Conservation (phyloP, 2,329 filamentous ascomycete species). For the Penicillium hesseltinei region DNA sequence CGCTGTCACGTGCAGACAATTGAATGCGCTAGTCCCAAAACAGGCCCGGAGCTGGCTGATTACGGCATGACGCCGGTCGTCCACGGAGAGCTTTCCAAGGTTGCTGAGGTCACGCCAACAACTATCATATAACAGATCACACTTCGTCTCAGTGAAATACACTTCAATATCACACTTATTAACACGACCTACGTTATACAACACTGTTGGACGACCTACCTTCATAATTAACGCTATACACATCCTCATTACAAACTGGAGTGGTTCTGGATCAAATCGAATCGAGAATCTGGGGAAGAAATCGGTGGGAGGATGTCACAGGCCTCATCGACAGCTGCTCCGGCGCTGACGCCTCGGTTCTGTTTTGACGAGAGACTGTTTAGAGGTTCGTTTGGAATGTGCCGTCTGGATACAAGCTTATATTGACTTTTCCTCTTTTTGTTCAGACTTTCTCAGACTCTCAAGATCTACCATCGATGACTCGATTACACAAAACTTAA, state of each 20-base stretch:
- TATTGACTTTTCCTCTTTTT: conserved; percentile 58
- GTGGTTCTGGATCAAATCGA: conserved; percentile 40
- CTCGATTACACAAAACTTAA: conserved; percentile 88
- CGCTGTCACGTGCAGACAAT: conserved; percentile 5
- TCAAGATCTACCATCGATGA: conserved; percentile 87
- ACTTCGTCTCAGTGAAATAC: neutral
- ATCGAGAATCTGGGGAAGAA: conserved; percentile 23
- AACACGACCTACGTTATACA: neutral
- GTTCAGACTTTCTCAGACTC: conserved; percentile 80
- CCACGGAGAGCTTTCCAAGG: neutral
- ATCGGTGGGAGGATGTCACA: conserved; percentile 39
- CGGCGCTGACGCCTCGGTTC: conserved; percentile 67
- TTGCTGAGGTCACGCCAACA: neutral
- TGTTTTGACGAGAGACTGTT: conserved; percentile 71
- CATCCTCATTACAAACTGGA: conserved; percentile 36
- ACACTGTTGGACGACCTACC: neutral
- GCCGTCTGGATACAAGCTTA: neutral
- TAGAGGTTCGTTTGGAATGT: conserved; percentile 54
- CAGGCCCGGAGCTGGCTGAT: neutral
- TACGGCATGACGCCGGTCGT: neutral
- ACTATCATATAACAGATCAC: neutral
- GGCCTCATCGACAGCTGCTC: conserved; percentile 42
- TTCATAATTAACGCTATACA: neutral
- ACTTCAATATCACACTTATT: neutral
- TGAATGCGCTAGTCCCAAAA: neutral